These are phyloP conservation scores for Aureobasidium vineae DNA, from an alignment of 2,329 filamentous ascomycete genomes.

Conservation along the genomic window DNA sequence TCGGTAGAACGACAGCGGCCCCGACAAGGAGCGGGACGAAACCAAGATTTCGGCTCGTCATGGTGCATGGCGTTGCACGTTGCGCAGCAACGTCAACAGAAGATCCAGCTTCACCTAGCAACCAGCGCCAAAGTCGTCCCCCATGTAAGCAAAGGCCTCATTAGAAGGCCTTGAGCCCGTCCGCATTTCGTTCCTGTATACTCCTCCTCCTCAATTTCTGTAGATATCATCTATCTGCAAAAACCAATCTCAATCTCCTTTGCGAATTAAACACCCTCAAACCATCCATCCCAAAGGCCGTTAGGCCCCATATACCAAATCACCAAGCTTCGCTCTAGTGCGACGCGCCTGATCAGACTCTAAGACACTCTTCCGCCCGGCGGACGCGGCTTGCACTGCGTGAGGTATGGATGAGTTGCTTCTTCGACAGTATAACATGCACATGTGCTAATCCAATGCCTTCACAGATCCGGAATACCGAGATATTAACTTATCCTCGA, in stretches of 20 bases:
- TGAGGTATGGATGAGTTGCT: conserved; percentile 58
- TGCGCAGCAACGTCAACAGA: neutral
- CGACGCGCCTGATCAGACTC: conserved; percentile 20
- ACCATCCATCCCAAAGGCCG: conserved; percentile 6
- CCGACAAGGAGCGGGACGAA: conserved; percentile 7
- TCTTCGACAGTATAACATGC: conserved; percentile 44
- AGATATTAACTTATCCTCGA: conserved; percentile 37
- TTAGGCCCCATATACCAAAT: conserved; percentile 18
- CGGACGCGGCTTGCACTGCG: conserved; percentile 79
- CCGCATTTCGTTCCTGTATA: conserved; percentile 11
- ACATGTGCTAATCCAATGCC: neutral
- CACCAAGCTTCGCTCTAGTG: conserved; percentile 8
- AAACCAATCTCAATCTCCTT: neutral
- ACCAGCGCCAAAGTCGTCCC: conserved; percentile 16
- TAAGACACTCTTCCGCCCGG: conserved; percentile 57
- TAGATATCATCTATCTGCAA: conserved; percentile 23
- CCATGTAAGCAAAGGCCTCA: conserved; percentile 25
- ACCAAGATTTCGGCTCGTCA: conserved; percentile 18
- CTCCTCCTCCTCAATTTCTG: neutral
- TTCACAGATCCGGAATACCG: conserved; percentile 35
- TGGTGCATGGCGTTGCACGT: conserved; percentile 20
- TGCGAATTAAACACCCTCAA: conserved; percentile 8
- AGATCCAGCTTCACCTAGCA: conserved; percentile 18
- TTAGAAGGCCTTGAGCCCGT: conserved; percentile 21
- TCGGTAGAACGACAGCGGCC: conserved; percentile 14